Evolutionary conservation across 768 basidiomycete genomes (phyloP).

Genomic region (Lactarius hengduanensis): DNA sequence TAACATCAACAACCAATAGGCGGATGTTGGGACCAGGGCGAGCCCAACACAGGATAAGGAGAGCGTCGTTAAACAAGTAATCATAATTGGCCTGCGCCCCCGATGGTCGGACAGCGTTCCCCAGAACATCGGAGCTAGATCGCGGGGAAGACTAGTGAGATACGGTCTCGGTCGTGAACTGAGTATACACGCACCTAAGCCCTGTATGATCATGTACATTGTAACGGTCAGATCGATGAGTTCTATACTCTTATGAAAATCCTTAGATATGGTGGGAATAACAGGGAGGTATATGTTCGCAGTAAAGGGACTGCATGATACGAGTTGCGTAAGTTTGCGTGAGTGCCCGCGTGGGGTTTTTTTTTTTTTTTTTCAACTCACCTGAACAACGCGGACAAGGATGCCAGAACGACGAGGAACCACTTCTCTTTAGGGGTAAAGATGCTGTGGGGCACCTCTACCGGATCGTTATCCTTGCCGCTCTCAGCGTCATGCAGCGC

Average conservation of each 20-base stretch:
- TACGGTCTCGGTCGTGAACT: background rate
- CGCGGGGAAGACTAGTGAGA: background rate
- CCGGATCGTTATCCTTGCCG: constrained; percentile 29
- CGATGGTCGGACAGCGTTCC: constrained; percentile 65
- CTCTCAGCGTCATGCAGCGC: background rate
- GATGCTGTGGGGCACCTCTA: constrained; percentile 43
- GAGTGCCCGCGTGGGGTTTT: background rate
- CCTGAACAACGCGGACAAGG: constrained; percentile 66
- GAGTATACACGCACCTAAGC: constrained; percentile 45
- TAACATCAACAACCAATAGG: constrained; percentile 77
- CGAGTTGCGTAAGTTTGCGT: background rate
- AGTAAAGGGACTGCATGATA: constrained; percentile 59
- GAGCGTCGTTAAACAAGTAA: constrained; percentile 62
- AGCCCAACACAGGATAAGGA: constrained; percentile 63
- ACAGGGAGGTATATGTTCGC: constrained; percentile 80
- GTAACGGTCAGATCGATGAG: constrained; percentile 81
- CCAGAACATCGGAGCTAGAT: constrained; percentile 52
- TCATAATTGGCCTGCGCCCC: constrained; percentile 63
- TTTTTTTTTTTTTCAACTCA: constrained; percentile 24
- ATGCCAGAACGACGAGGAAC: constrained; percentile 60
- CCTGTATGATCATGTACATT: constrained; percentile 70
- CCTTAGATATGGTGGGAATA: constrained; percentile 62
- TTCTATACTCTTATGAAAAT: constrained; percentile 64
- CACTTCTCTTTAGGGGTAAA: constrained; percentile 62
- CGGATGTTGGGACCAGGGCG: constrained; percentile 52